Conservation (phyloP, 2,329 filamentous ascomycete species). For the Apiospora sp. region DNA sequence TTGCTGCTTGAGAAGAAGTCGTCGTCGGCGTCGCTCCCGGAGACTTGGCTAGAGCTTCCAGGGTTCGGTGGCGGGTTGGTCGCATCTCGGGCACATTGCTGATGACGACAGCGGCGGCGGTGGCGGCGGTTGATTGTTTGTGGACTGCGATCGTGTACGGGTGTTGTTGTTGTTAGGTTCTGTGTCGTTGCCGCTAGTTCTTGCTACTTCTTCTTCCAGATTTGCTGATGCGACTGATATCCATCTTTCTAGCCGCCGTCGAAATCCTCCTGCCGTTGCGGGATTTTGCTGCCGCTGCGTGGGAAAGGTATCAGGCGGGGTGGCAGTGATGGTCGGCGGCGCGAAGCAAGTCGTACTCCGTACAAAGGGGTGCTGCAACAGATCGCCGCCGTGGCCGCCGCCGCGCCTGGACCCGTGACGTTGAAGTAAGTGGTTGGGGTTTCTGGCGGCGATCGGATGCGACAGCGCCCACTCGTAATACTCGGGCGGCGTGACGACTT, state of each 20-base stretch:
- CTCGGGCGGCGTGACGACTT: constrained; percentile 10
- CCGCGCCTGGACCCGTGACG: background rate
- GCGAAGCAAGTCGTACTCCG: background rate
- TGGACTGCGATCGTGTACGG: background rate
- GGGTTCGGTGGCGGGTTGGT: background rate
- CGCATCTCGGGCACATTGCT: background rate
- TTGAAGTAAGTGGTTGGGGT: background rate
- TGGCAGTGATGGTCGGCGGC: background rate
- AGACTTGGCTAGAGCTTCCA: constrained; percentile 19
- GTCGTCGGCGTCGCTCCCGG: background rate
- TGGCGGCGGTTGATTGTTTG: background rate
- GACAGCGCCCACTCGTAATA: background rate
- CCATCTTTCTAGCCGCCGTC: background rate
- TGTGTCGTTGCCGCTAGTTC: background rate
- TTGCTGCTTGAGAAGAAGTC: background rate
- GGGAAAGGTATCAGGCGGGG: background rate
- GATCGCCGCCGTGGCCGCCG: background rate
- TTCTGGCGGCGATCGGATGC: background rate
- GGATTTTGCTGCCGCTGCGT: background rate
- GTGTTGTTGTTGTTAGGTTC: background rate
- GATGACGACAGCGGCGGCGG: background rate
- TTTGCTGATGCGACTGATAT: background rate
- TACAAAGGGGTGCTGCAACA: background rate
- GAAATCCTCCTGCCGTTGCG: background rate
- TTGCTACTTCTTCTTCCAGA: background rate